A percentile compares a stretch with the other conserved stretches of the same genome.
These are phyloP conservation scores for Monosporozyma aerobia DNA, from an alignment of 805 yeast species.

Conservation along the genomic window DNA sequence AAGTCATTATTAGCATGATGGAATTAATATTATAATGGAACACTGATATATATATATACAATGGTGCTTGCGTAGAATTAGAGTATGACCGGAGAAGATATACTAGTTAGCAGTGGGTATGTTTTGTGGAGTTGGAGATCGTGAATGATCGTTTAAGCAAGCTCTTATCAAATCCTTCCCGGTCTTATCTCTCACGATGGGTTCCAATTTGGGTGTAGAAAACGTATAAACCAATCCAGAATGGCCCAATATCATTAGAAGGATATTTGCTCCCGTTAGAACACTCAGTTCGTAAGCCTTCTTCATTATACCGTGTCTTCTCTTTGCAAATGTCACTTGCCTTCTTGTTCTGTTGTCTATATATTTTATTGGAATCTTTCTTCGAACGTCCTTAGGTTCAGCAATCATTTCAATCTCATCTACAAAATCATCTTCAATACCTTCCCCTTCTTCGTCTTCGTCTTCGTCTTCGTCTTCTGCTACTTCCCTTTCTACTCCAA, in stretches of 20 bases:
- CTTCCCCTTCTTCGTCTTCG: constrained; percentile 4
- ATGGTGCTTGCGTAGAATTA: background rate
- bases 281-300: constrained; percentile 94
- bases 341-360: constrained; percentile 93
- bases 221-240: constrained; percentile 95
- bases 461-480: constrained; percentile 1
- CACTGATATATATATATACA: background rate
- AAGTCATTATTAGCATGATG: background rate
- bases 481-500: constrained; percentile 4
- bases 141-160: constrained; percentile 49
- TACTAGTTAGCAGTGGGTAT: background rate
- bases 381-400: constrained; percentile 3
- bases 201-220: constrained; percentile 94
- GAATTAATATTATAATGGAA: background rate
- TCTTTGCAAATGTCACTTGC: constrained; percentile 93
- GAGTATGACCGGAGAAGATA: background rate
- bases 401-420: constrained; percentile 4
- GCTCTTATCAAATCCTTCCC: constrained; percentile 94
- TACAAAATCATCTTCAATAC: constrained; percentile 6
- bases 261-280: constrained; percentile 91
- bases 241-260: constrained; percentile 83
- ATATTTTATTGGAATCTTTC: constrained; percentile 50
- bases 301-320: constrained; percentile 97
- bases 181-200: constrained; percentile 85
- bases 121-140: background rate